Evolutionary conservation across 139 green algal species (phyloP).

Genomic region (Ettlia oleoabundans): DNA sequence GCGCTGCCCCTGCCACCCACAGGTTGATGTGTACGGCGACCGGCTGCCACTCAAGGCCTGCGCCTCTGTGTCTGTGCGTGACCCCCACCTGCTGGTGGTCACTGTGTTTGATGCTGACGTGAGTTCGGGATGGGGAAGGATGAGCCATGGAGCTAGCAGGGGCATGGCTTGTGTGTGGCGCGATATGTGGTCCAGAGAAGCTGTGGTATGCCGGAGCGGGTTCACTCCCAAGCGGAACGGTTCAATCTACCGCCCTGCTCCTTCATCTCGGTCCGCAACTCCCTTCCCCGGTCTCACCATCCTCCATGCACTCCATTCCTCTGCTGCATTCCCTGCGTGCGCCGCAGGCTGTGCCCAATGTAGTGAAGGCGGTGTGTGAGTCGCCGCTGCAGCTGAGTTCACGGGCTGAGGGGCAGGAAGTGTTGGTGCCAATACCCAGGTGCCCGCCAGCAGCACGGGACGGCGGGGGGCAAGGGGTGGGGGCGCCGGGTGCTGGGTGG

Average conservation of each 20-base stretch:
- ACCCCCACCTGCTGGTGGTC: slow-evolving; percentile 73
- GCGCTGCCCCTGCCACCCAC: background rate
- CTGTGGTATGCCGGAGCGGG: too few relatives aligned
- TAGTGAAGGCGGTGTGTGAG: slow-evolving; percentile 67
- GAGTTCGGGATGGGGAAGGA: background rate
- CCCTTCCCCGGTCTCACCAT: background rate
- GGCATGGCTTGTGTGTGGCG: background rate
- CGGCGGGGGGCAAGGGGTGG: too few relatives aligned
- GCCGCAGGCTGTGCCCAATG: slow-evolving; percentile 57
- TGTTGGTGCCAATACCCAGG: slow-evolving; percentile 64
- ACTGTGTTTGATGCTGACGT: slow-evolving; percentile 71
- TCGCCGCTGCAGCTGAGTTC: slow-evolving; percentile 72
- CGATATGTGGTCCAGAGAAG: background rate
- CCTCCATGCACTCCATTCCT: background rate
- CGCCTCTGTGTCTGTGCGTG: slow-evolving; percentile 70
- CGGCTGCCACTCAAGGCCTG: slow-evolving; percentile 65
- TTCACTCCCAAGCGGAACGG: too few relatives aligned
- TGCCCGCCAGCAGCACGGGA: background rate
- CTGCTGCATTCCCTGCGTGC: too few relatives aligned
- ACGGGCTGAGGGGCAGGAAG: slow-evolving; percentile 49
- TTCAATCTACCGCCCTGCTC: background rate
- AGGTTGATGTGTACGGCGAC: slow-evolving; percentile 64
- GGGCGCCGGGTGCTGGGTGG: background rate
- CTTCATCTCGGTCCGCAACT: background rate
- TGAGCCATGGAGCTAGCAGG: background rate